Evolutionary conservation across 495 filamentous ascomycete species (phyloP).

Genomic region (Amorphotheca resinae): DNA sequence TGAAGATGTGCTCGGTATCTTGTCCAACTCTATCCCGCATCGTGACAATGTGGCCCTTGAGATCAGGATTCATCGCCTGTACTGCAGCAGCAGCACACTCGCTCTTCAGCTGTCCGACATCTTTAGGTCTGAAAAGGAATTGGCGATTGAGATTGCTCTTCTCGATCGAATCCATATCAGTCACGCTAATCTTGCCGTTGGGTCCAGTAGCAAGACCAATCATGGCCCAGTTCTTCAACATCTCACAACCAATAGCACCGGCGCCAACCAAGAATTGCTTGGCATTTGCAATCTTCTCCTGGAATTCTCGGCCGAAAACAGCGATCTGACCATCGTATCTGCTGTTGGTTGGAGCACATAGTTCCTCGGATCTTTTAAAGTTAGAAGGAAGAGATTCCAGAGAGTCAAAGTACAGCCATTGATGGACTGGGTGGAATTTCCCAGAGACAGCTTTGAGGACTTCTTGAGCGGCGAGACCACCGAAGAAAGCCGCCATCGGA

Average conservation of each 20-base stretch:
- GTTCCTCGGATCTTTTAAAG: slow-evolving; percentile 63
- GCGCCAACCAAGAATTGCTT: slow-evolving; percentile 92
- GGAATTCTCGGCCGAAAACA: slow-evolving; percentile 87
- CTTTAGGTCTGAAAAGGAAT: slow-evolving; percentile 87
- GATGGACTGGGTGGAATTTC: slow-evolving; percentile 87
- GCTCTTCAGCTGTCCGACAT: slow-evolving; percentile 96
- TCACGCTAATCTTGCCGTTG: slow-evolving; percentile 78
- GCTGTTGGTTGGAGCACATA: slow-evolving; percentile 67
- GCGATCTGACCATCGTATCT: slow-evolving; percentile 97
- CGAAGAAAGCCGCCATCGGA: slow-evolving; percentile 90
- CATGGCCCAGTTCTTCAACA: slow-evolving; percentile 99
- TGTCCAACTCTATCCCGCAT: slow-evolving; percentile 80
- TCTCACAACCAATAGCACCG: slow-evolving; percentile 97
- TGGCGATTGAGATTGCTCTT: slow-evolving; percentile 98
- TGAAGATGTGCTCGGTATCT: slow-evolving; percentile 91
- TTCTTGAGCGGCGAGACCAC: slow-evolving; percentile 90
- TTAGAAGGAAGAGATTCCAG: slow-evolving; percentile 81
- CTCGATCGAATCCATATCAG: slow-evolving; percentile 98
- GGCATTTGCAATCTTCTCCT: slow-evolving; percentile 80
- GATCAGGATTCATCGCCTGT: slow-evolving; percentile 86
- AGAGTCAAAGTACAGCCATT: slow-evolving; percentile 96
- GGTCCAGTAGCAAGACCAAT: slow-evolving; percentile 86
- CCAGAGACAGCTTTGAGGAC: slow-evolving; percentile 95
- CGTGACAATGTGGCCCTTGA: slow-evolving; percentile 70
- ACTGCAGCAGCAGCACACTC: slow-evolving; percentile 85